Evolutionary conservation across 2,329 filamentous ascomycete genomes (phyloP).

Genomic region (Chaetomiaceae sp.): DNA sequence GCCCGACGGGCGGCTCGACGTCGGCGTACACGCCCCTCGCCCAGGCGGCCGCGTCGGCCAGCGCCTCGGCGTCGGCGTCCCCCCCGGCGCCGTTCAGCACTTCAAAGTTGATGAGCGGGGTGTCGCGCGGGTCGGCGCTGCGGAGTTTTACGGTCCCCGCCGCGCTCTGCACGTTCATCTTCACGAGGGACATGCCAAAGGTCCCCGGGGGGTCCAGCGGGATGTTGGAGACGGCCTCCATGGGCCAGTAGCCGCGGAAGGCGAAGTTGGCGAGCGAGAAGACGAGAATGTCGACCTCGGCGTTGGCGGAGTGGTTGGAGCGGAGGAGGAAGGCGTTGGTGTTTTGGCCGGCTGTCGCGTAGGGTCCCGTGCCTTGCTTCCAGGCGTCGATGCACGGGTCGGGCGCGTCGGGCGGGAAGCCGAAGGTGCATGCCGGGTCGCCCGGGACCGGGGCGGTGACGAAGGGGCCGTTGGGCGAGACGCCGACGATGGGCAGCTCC

Average conservation of each 20-base stretch:
- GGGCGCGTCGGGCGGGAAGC: conserved; percentile 21
- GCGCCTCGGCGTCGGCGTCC: too few species aligned
- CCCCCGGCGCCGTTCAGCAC: too few species aligned
- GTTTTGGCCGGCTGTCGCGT: conserved; percentile 20
- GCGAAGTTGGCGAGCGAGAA: neutral
- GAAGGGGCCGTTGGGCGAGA: conserved; percentile 3
- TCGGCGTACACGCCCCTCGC: too few species aligned
- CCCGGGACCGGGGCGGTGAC: conserved; percentile 1
- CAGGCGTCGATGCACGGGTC: conserved; percentile 34
- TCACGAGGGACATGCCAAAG: too few species aligned
- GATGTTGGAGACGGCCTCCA: too few species aligned
- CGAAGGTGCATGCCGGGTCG: too few species aligned
- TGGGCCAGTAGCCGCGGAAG: neutral
- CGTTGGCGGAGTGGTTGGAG: too few species aligned
- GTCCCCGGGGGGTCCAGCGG: too few species aligned
- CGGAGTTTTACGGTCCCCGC: neutral
- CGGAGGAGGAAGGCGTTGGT: neutral
- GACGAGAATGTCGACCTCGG: neutral
- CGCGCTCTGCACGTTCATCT: too few species aligned
- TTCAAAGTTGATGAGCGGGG: neutral
- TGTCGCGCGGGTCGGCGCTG: neutral
- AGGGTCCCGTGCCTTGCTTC: conserved; percentile 26
- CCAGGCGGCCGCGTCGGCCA: too few species aligned
- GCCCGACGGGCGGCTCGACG: too few species aligned
- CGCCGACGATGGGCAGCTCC: conserved; percentile 32